Base-by-base conservation (phyloP, 257 asterid species). In the Phtheirospermum japonicum region DNA sequence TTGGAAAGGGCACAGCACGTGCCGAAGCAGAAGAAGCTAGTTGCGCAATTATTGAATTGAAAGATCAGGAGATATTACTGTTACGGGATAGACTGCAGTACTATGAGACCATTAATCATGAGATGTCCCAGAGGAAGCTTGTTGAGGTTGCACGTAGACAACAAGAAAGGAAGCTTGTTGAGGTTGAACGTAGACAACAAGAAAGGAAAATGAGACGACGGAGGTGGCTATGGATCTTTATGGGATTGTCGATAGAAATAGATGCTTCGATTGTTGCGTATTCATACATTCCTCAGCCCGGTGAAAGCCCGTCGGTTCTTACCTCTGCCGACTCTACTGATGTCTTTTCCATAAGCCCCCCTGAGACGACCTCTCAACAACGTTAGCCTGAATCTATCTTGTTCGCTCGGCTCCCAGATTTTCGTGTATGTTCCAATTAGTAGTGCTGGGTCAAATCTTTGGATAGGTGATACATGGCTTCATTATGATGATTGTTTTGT, bases 111-210 rank as follows among this genome's bases (percentile, higher is more conserved):
- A 87, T 82, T 49, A 87, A 84, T 71, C 88, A 75, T 45, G 94
- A 87, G 60, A 69, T 87, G 86, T 77, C 88, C 4, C 90, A 87
- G 76, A 79, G 95, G 65, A 87, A 87, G 75, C 93, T 80, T 59
- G 75, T 82, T 9, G 95, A 92, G 10, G 46, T 39, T 39, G 9
- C 46, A 2, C 43, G 8, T 34, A 39, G 46, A 39, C 9, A 11
- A 39, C 46, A 0, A 9, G 46, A 39, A 39, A 39, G 10, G 3
- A 14, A 14, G 46, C 14, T 28, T 77, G 74, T 80, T 79, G 89
- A 77, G 56, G 73, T 69, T 45, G 76, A 75, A n/a, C 67, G 83
- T 37, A 73, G 67, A 67, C 85, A 75, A 32, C 69, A 80, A 28
- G 80, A 73, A 56, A 64, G 70, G 67, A 77, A 63, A 64, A 66